Base-by-base conservation (phyloP, 257 asterid species). In the Nicotiana attenuata region DNA sequence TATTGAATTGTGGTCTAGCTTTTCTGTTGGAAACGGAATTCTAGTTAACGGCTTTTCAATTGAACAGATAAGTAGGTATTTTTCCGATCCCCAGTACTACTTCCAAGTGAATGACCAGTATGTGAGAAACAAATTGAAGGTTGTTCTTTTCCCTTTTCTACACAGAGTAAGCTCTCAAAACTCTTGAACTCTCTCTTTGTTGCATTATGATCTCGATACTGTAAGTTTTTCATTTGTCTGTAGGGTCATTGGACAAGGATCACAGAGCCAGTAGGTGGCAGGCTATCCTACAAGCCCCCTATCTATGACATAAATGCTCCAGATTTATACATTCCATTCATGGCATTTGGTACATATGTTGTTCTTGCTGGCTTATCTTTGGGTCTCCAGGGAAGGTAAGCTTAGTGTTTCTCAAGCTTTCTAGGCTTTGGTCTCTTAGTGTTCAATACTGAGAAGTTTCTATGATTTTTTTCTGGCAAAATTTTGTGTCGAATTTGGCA, bases 311-410 rank as follows among this genome's bases (percentile, higher is more conserved):
- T 85, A 61, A 85, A 85, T 85, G 88, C 88, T 64, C 86, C 88
- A 69, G 88, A 85, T 75, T 53, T 85, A 59, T 85, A 85, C 38
- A 85, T 85, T 53, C 90, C 90, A 13, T 83, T 83, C 83, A 87
- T 87, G 90, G 88, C 86, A 31, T 87, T 87, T 65, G 88, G 88
- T 47, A 85, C 90, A 45, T 87, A 87, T n/a, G 82, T 87, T 56
- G 61, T 85, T 80, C 88, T 87, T 13, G 86, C 90, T 56, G 89
- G 90, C 38, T 80, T 85, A 56, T 83, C 86, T 2, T 50, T 88
- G 85, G 90, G 91, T 66, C 85, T 88, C 81, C 83, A 77, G 60
- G 91, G 89, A 86, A 88, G 83, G 91, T 88, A 85, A 82, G 82
- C 78, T 26, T 24, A 16, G 52, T 77, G 38, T 66, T 73, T 71